Percentiles rank a stretch among this genome's conserved stretches.
Conservation (phyloP, 306 rosid species). For the Styphnolobium japonicum region DNA sequence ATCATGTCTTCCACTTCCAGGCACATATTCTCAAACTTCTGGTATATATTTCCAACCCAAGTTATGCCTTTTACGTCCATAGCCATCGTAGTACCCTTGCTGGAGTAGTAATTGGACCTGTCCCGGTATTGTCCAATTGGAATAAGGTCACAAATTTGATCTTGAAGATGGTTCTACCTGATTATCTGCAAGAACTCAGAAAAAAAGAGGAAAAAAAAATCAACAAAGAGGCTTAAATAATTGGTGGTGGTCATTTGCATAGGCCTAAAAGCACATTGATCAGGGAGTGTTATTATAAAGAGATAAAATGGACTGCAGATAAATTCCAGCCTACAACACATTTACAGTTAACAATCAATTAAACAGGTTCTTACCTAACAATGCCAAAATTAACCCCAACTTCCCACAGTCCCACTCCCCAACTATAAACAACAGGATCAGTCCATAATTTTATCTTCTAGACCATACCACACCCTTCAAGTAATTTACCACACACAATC, state of each 20-base stretch:
- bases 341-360: background rate
- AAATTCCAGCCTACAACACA: background rate
- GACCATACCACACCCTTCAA: constrained; percentile 12
- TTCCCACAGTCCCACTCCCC: background rate
- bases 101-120: background rate
- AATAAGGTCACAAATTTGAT: background rate
- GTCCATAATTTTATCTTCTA: background rate
- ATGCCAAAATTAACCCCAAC: constrained; percentile 12
- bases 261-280: constrained; percentile 3
- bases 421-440: background rate
- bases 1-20: constrained; percentile 74
- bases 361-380: background rate
- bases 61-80: constrained; percentile 73
- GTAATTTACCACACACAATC: constrained; percentile 12
- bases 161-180: constrained; percentile 25
- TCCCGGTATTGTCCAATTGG: constrained; percentile 19
- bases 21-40: constrained; percentile 78
- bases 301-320: background rate
- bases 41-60: constrained; percentile 70
- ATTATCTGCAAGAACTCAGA: constrained; percentile 32
- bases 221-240: background rate
- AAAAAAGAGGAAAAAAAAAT: background rate
- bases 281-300: background rate
- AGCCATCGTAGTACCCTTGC: constrained; percentile 24
- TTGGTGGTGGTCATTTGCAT: background rate